Evolutionary conservation across 176 grass and related monocot genomes (phyloP).

Genomic region (Raddia guianensis): DNA sequence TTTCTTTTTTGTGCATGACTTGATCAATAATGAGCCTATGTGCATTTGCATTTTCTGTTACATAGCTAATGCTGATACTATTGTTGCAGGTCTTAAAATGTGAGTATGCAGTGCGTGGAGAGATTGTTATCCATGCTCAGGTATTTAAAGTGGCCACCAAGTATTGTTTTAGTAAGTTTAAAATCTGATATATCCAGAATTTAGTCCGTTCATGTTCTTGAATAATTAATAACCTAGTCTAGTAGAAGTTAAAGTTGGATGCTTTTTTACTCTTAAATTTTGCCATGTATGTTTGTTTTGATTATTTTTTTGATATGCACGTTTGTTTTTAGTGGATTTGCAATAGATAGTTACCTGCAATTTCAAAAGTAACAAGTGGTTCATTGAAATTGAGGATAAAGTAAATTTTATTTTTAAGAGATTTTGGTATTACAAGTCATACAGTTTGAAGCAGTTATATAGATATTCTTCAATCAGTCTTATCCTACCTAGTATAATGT

Average conservation of each 20-base stretch:
- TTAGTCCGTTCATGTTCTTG: constrained; percentile 13
- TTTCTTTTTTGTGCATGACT: constrained; percentile 16
- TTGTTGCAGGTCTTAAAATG: constrained; percentile 82
- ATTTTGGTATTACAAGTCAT: neutral
- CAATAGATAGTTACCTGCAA: constrained; percentile 13
- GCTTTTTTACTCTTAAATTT: constrained; percentile 10
- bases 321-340: neutral
- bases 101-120: constrained; percentile 94
- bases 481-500: neutral
- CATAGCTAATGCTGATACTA: constrained; percentile 26
- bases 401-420: neutral
- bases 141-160: constrained; percentile 43
- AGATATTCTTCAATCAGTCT: neutral
- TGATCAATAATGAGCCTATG: neutral
- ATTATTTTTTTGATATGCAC: neutral
- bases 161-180: constrained; percentile 32
- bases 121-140: constrained; percentile 93
- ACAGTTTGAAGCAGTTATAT: neutral
- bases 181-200: constrained; percentile 19
- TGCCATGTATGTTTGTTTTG: neutral
- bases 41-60: constrained; percentile 26
- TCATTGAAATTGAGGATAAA: neutral
- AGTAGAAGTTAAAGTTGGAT: constrained; percentile 25
- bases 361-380: neutral
- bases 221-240: neutral